Base-by-base conservation (phyloP, 2,329 filamentous ascomycete species). In the Phyllosticta citriasiana region DNA sequence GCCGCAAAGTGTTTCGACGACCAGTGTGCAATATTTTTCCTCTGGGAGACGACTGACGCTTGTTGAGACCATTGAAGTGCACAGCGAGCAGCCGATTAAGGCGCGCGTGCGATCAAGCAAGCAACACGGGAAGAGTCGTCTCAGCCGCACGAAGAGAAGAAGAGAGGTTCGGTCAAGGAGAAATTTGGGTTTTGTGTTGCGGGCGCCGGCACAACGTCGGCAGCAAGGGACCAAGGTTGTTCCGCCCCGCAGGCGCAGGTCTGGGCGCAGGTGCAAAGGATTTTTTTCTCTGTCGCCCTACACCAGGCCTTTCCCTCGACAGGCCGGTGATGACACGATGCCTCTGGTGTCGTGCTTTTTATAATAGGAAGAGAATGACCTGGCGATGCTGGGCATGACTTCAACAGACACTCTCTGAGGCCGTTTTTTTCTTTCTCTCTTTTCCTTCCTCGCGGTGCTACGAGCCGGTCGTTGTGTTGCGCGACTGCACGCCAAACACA, bases 31-130 rank as follows among this genome's bases (percentile, higher is more conserved):
- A 93, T 93, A 88, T 81, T 77, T 76, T 77, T 66, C 62, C 66
- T 79, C 88, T 92, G 83, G 82, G 86, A 84, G 86, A 84, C 82
- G 84, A 88, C 83, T 85, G 88, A 91, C 88, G 86, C 88, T 85
- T 85, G 77, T 30, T 54, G 73, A 77, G 56, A 62, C 52, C 60
- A 57, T 54, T 24, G 60, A 9, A 16, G 56, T 27, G 4, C 40
- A n/a, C 40, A 47, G 40, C 40, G 14, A 7, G 40, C 40, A 7
- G 3, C 40, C 40, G 12, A 1, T 16, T 5, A n/a, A 16, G 14
- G 40, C 14, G 14, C 40, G 40, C 40, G 40, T 4, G 14, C 12
- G n/a, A n/a, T 47, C 40, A n/a, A 80, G 80, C 83, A 86, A 88
- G 88, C 87, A 91, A 91, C 87, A 89, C 85, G 87, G 87, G 53